A percentile compares a stretch with the other conserved stretches of the same genome.
Evolutionary conservation across 352 stramenopile genomes (phyloP).

Genomic region (Phytopythium oedochilum): DNA sequence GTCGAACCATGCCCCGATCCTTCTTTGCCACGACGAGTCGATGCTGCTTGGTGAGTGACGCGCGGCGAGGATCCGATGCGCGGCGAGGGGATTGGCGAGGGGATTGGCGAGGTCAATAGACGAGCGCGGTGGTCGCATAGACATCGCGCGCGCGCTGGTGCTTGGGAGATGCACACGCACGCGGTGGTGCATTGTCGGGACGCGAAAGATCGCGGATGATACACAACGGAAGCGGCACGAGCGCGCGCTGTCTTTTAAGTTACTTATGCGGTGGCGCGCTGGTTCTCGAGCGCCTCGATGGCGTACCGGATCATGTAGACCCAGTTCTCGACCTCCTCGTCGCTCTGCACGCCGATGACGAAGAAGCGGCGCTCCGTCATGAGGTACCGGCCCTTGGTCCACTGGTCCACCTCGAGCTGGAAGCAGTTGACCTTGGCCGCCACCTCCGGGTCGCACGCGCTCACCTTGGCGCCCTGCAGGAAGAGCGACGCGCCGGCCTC

Average conservation of each 20-base stretch:
- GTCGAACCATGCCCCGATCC: no score
- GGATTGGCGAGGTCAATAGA: not conserved
- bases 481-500: constrained; percentile 57
- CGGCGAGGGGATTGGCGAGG: no score
- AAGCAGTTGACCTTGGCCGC: constrained; percentile 79
- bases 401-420: constrained; percentile 79
- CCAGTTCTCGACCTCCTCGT: constrained; percentile 78
- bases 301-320: constrained; percentile 84
- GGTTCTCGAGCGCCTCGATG: constrained; percentile 80
- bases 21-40: no score
- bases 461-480: constrained; percentile 70
- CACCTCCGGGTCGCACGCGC: constrained; percentile 64
- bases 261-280: constrained; percentile 6
- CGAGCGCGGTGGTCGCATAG: not conserved
- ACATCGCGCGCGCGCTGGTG: not conserved
- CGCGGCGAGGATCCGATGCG: no score
- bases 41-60: no score
- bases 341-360: constrained; percentile 65
- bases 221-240: no score
- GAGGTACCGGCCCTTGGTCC: constrained; percentile 72
- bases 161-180: not conserved
- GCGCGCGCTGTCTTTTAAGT: no score
- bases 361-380: constrained; percentile 62
- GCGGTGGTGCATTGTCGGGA: no score
- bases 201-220: no score